Percentiles rank a stretch among this genome's conserved stretches.
Conservation (phyloP, 768 basidiomycete species). For the Lentinula detonsa region DNA sequence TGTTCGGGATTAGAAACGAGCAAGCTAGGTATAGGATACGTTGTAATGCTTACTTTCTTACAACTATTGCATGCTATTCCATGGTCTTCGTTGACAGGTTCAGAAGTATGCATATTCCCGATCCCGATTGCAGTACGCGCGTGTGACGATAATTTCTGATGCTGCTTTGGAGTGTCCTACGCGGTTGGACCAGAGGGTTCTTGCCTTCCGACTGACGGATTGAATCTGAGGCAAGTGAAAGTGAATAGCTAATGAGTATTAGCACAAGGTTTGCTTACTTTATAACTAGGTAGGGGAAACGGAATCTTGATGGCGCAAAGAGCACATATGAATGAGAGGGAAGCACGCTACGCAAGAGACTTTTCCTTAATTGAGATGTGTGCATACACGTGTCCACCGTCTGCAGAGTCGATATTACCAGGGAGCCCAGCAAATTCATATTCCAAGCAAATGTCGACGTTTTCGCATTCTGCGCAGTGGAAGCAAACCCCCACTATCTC, state of each 20-base stretch:
- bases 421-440: conserved; percentile 85
- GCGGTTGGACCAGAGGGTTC: conserved; percentile 63
- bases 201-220: conserved; percentile 68
- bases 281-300: conserved; percentile 65
- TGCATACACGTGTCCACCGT: conserved; percentile 74
- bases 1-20: conserved; percentile 19
- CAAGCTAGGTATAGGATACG: neutral
- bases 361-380: conserved; percentile 92
- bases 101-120: conserved; percentile 28
- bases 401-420: conserved; percentile 71
- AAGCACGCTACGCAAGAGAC: neutral
- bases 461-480: conserved; percentile 86
- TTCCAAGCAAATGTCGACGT: conserved; percentile 80
- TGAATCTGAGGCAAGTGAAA: conserved; percentile 32
- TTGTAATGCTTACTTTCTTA: conserved; percentile 35
- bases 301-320: conserved; percentile 63
- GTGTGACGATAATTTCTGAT: conserved; percentile 39
- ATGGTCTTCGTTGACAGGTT: conserved; percentile 42
- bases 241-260: neutral
- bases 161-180: conserved; percentile 42
- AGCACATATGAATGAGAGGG: neutral
- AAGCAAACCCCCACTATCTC: conserved; percentile 91
- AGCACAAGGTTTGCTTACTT: conserved; percentile 35
- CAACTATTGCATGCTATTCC: conserved; percentile 58
- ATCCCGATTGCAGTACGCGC: conserved; percentile 62